phyloP scores from a whole-genome alignment of 1,284 basidiomycete genomes.

The Leccinum subspadiceum region DNA sequence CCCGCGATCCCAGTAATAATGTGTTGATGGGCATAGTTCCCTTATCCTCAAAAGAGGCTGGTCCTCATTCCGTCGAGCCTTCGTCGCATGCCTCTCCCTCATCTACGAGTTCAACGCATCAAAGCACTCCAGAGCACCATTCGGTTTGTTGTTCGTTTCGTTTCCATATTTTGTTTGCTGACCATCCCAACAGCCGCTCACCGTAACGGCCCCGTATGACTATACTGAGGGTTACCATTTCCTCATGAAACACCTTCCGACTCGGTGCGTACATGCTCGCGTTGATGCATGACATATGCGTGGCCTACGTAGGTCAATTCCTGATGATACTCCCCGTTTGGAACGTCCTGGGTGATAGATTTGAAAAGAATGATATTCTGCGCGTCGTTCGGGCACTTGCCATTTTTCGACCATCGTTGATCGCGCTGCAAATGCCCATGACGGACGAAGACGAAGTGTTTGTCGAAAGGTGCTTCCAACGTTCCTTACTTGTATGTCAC shows the following conservation, averaged over 20 bases:
- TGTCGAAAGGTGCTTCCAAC: constrained; percentile 93
- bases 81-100: constrained; percentile 42
- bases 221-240: constrained; percentile 94
- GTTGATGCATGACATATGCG: constrained; percentile 35
- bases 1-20: constrained; percentile 43
- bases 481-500: constrained; percentile 76
- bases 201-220: constrained; percentile 83
- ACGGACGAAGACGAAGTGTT: constrained; percentile 93
- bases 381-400: constrained; percentile 93
- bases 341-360: constrained; percentile 49
- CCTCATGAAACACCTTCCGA: constrained; percentile 88
- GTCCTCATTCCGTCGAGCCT: constrained; percentile 29
- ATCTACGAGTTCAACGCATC: constrained; percentile 38
- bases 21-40: constrained; percentile 16
- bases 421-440: constrained; percentile 94
- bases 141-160: constrained; percentile 21
- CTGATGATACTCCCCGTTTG: constrained; percentile 37
- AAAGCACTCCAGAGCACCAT: constrained; percentile 24
- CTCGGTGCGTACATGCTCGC: constrained; percentile 57
- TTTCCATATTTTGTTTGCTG: constrained; percentile 1
- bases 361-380: constrained; percentile 93
- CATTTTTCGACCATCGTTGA: constrained; percentile 92
- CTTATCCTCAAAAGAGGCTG: constrained; percentile 27
- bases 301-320: constrained; percentile 40
- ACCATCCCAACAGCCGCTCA: constrained; percentile 54